Percentiles rank a stretch among this genome's conserved stretches.
phyloP scores from a whole-genome alignment of 768 basidiomycete species.

The Tylopilus sp. region DNA sequence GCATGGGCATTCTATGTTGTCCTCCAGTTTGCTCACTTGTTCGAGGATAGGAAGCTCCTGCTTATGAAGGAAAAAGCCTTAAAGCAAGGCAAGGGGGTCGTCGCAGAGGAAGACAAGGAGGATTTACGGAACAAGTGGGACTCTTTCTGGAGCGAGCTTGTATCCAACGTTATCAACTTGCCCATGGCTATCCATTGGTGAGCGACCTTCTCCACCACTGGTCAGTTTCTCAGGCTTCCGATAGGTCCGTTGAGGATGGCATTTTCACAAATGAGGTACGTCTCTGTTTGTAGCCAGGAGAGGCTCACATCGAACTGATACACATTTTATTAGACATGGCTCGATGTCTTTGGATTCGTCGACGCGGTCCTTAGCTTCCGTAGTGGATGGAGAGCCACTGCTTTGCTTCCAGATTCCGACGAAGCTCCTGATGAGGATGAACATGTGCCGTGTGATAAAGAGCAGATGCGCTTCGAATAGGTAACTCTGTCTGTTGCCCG shows the following conservation, averaged over 20 bases:
- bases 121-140: conserved; percentile 61
- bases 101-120: conserved; percentile 44
- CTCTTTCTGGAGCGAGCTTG: conserved; percentile 66
- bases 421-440: conserved; percentile 1
- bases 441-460: conserved; percentile 11
- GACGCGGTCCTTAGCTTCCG: conserved; percentile 62
- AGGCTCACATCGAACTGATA: conserved; percentile 10
- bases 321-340: conserved; percentile 32
- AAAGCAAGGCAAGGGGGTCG: conserved; percentile 53
- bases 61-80: conserved; percentile 51
- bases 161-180: conserved; percentile 73
- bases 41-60: conserved; percentile 63
- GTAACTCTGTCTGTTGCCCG: background rate
- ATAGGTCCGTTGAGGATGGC: conserved; percentile 68
- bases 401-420: conserved; percentile 20
- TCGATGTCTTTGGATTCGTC: conserved; percentile 39
- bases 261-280: conserved; percentile 63
- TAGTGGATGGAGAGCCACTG: conserved; percentile 70
- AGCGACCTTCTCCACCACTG: conserved; percentile 13
- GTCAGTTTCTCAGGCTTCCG: conserved; percentile 1
- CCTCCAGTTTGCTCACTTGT: conserved; percentile 71
- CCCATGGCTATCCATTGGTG: conserved; percentile 86
- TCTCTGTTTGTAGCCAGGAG: background rate
- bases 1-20: conserved; percentile 80
- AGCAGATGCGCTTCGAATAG: conserved; percentile 5